phyloP scores from a whole-genome alignment of 2,329 filamentous ascomycete genomes.

The Chalara sp. region DNA sequence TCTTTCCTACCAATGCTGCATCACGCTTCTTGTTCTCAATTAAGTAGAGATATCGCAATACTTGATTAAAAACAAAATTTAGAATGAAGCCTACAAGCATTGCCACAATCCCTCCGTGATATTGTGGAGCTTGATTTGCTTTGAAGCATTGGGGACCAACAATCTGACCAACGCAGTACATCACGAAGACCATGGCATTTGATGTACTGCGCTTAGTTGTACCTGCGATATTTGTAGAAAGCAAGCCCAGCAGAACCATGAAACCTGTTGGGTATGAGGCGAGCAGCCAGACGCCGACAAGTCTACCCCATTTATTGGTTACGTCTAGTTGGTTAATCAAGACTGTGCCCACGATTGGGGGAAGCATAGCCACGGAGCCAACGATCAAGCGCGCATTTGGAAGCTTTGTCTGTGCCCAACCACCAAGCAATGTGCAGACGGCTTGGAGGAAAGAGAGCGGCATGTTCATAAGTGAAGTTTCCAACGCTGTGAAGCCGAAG shows the following conservation, averaged over 20 bases:
- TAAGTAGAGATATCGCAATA: too few relatives aligned
- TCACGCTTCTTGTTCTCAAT: background rate
- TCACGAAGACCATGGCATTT: background rate
- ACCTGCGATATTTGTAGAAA: background rate
- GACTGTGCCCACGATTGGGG: background rate
- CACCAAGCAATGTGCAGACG: background rate
- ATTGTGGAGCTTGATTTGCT: background rate
- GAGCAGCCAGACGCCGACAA: background rate
- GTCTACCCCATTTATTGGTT: background rate
- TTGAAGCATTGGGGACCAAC: background rate
- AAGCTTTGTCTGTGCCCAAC: background rate
- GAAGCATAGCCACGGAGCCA: background rate
- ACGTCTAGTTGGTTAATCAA: background rate
- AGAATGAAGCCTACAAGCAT: background rate
- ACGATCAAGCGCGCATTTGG: background rate
- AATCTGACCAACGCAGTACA: background rate
- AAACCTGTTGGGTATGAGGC: background rate
- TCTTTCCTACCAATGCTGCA: background rate
- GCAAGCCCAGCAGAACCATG: background rate
- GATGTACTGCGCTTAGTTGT: background rate
- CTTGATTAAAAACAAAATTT: background rate
- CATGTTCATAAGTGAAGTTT: conserved; percentile 44
- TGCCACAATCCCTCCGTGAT: background rate
- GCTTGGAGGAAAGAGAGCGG: conserved; percentile 27
- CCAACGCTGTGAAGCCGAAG: conserved; percentile 30